Percentiles rank a stretch among this genome's conserved stretches.
Evolutionary conservation across 805 yeast genomes (phyloP).

Genomic region (Ogataea dorogensis): DNA sequence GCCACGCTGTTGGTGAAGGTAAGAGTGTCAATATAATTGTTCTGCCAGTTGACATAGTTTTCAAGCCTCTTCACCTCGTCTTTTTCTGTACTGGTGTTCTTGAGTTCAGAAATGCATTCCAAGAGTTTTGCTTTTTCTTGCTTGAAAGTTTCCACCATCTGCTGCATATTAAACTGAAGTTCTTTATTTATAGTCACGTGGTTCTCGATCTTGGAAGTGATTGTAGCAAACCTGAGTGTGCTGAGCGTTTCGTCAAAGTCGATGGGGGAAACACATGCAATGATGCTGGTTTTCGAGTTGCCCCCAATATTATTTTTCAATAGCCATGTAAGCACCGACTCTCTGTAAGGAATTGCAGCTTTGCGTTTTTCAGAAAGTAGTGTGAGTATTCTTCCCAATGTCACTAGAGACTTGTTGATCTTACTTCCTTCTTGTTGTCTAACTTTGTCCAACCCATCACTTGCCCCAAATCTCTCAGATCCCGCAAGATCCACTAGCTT

Average conservation of each 20-base stretch:
- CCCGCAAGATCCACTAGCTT: constrained; percentile 80
- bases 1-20: constrained; percentile 19
- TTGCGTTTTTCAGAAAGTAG: constrained; percentile 40
- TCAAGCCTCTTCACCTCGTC: constrained; percentile 21
- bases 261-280: constrained; percentile 79
- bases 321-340: constrained; percentile 72
- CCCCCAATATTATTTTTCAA: constrained; percentile 77
- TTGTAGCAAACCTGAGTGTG: constrained; percentile 74
- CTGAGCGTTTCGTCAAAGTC: constrained; percentile 77
- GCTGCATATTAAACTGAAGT: constrained; percentile 39
- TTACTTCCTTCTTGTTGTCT: constrained; percentile 73
- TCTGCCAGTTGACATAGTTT: constrained; percentile 28
- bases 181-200: constrained; percentile 51
- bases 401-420: constrained; percentile 75
- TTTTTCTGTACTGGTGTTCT: constrained; percentile 2
- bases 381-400: constrained; percentile 67
- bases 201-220: constrained; percentile 68
- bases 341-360: constrained; percentile 64
- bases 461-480: constrained; percentile 65
- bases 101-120: constrained; percentile 18
- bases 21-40: constrained; percentile 24
- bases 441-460: constrained; percentile 48
- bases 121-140: constrained; percentile 25
- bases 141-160: constrained; percentile 27
- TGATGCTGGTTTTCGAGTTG: constrained; percentile 80